A percentile compares a stretch with the other conserved stretches of the same genome.
phyloP scores from a whole-genome alignment of 2,329 filamentous ascomycete genomes.

The Scedosporium boydii region DNA sequence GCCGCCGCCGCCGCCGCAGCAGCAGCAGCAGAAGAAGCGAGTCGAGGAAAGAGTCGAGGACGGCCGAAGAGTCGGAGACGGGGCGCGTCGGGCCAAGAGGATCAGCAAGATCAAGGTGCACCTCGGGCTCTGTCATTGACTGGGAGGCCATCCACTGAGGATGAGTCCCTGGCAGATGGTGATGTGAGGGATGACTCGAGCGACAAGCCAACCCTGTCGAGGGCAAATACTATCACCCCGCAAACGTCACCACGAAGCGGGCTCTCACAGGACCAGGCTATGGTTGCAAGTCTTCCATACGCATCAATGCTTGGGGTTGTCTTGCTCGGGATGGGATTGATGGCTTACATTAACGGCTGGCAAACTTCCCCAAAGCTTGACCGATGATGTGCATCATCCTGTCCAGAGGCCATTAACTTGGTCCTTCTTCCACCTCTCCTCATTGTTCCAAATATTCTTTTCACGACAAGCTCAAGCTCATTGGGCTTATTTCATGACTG shows the following conservation, averaged over 20 bases:
- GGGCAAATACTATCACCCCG: slow-evolving; percentile 40
- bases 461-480: background rate
- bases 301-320: slow-evolving; percentile 77
- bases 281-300: slow-evolving; percentile 57
- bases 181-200: slow-evolving; percentile 20
- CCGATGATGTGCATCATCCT: slow-evolving; percentile 3
- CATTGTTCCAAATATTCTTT: background rate
- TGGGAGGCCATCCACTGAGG: slow-evolving; percentile 9
- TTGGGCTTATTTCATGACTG: background rate
- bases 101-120: background rate
- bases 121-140: background rate
- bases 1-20: slow-evolving; percentile 23
- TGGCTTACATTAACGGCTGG: slow-evolving; percentile 83
- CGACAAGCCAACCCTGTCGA: slow-evolving; percentile 31
- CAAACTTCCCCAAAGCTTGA: slow-evolving; percentile 35
- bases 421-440: background rate
- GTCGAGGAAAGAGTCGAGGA: slow-evolving; percentile 4
- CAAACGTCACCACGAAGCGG: slow-evolving; percentile 14
- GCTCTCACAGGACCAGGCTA: slow-evolving; percentile 8
- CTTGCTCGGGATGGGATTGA: slow-evolving; percentile 69
- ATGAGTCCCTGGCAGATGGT: background rate
- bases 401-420: background rate
- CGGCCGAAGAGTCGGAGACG: slow-evolving; percentile 1
- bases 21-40: slow-evolving; percentile 11
- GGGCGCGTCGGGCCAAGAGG: background rate